Base-by-base conservation (phyloP, 139 green algal genomes). In the Mesotaenium endlicherianum region DNA sequence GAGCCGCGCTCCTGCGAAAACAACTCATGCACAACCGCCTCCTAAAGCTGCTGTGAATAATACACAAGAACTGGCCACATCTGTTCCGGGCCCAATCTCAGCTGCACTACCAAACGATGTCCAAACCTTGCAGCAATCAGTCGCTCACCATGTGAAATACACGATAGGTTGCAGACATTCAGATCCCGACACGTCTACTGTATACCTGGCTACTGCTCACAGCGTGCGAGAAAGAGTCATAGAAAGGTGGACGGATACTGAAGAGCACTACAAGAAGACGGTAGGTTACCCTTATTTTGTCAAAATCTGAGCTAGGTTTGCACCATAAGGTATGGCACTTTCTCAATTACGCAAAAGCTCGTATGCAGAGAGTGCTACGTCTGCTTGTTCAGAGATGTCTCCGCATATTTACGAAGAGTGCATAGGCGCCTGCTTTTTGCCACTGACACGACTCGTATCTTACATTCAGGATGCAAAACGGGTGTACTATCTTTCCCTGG, bases 401-500 rank as follows among this genome's bases (percentile, higher is more conserved):
- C 53, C 20, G 20, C 20, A 20, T 34, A 26, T 64, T 26, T 64
- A 34, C 26, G 53, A 26, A 64, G 20, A 34, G 26, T 34, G 53
- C 53, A 64, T 26, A 26, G 53, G 53, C 53, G 26, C 20, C 53
- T 26, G 26, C 20, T 26, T 64, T 20, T 34, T 34, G 20, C 26
- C 26, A 64, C 26, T 20, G 26, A 64, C 26, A 34, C 53, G 26
- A 26, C 53, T 64, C 20, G 20, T 20, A 20, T 64, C 26, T 34
- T 64, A 64, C 53, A 26, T 64, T 64, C 53, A 72, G 60, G 60
- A 72, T 39, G 41, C 70, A 58, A 99, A 99, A 92, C 93, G 93
- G 67, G 92, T 98, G 49, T 98, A 98, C 91, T 99, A 99, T 92
- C 90, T 99, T 31, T 95, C 90, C 1, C 87, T 93, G 4, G 96